Conservation (phyloP, 2,329 filamentous ascomycete genomes). For the Ramularia endophylla region DNA sequence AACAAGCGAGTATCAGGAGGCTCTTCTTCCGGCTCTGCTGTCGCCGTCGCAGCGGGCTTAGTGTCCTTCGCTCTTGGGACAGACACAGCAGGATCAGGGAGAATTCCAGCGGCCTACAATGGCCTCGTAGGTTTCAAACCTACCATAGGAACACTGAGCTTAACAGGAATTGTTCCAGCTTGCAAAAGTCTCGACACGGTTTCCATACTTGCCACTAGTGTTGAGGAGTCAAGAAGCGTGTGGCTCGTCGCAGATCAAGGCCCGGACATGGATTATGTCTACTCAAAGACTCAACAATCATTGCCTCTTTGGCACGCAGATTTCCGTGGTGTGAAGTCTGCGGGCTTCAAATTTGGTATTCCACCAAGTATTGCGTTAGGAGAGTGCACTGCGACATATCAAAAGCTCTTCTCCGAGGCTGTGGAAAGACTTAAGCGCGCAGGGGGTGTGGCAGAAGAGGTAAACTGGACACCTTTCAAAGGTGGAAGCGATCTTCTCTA, state of each 20-base stretch:
- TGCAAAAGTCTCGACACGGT: conserved; percentile 55
- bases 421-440: conserved; percentile 34
- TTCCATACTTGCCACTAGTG: conserved; percentile 47
- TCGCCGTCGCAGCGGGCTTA: conserved; percentile 49
- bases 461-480: conserved; percentile 48
- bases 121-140: conserved; percentile 47
- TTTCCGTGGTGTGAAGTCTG: conserved; percentile 30
- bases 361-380: conserved; percentile 42
- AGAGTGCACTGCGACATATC: conserved; percentile 38
- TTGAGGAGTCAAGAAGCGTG: conserved; percentile 45
- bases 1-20: conserved; percentile 50
- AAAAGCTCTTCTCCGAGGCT: conserved; percentile 39
- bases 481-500: conserved; percentile 51
- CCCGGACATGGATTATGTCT: conserved; percentile 46
- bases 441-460: conserved; percentile 39
- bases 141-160: conserved; percentile 48
- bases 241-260: conserved; percentile 44
- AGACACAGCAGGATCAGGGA: conserved; percentile 51
- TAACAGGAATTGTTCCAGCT: conserved; percentile 48
- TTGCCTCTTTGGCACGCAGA: conserved; percentile 31
- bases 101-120: conserved; percentile 51
- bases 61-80: conserved; percentile 53
- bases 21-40: conserved; percentile 51
- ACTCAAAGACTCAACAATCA: conserved; percentile 40
- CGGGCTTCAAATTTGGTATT: conserved; percentile 44